Base-by-base conservation (phyloP, 1,139 yeast genomes). In the Tardiomyces digboiensis region DNA sequence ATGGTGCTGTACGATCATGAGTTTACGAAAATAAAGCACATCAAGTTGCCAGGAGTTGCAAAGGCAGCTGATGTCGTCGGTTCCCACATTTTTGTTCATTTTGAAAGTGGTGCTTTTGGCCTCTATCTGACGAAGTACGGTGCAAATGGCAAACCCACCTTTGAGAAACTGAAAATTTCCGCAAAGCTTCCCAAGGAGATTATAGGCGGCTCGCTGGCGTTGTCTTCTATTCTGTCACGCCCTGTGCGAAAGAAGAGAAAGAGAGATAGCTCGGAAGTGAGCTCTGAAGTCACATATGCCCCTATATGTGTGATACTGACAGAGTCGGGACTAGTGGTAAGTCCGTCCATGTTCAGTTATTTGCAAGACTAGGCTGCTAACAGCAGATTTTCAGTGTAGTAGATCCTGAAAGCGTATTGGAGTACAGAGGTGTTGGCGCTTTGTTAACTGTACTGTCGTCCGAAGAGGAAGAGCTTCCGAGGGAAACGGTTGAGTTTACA, bases 1-100 rank as follows among this genome's bases (percentile, higher is more conserved):
- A 72, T 87, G 36, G 71, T 75, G 36, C 61, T 86, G 2, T 87
- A 79, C 58, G 85, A 82, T 55, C 68, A 78, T 43, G 75, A 75
- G 39, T 82, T 87, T 59, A 74, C 75, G 47, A 65, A 51, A 21
- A 48, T 65, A 7, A 60, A 60, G 22, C 53, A 64, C 12, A 41
- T 66, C 18, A 47, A 44, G 7, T 57, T 56, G 39, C 66, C 72
- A 23, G 74, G 72, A 41, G 77, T 71, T 48, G 71, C 79, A 29
- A 71, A 78, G 44, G 69, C 73, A 45, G 77, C 81, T 47, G 69
- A 72, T 8, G 66, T 78, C 44, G 69, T 51, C 12, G 60, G 56
- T 37, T 55, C 58, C 5, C 51, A 55, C 44, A 47, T 56, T 5
- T 40, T 58, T 18, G 44, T 58, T 7, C 37, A 50, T n/a, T 46